These are phyloP conservation scores for Juncus inflexus DNA, from an alignment of 176 grass and related monocot genomes.

Conservation along the genomic window DNA sequence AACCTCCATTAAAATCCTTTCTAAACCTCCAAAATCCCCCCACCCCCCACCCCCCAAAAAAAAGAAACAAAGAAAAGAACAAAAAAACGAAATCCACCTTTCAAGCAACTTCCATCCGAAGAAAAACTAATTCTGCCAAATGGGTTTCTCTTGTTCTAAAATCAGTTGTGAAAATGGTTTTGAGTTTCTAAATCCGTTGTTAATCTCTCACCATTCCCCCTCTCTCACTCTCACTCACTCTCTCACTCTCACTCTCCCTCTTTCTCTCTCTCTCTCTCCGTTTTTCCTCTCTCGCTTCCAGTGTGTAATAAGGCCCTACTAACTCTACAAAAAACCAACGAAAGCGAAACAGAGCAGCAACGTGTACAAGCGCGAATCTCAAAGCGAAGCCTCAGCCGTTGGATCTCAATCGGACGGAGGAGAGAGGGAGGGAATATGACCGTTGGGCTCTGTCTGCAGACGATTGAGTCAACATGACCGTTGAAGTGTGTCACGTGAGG, in stretches of 20 bases:
- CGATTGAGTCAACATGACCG: conserved; percentile 64
- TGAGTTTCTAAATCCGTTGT: conserved; percentile 26
- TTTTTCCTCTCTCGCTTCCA: conserved; percentile 26
- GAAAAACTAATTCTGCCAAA: neutral
- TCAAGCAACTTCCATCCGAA: conserved; percentile 15
- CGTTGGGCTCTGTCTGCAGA: conserved; percentile 30
- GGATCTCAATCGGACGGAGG: conserved; percentile 41
- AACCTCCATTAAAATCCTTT: conserved; percentile 36
- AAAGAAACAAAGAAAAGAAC: neutral
- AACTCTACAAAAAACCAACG: conserved; percentile 36
- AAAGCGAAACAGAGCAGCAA: conserved; percentile 27
- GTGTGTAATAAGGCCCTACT: conserved; percentile 7
- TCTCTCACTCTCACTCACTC: conserved; percentile 27
- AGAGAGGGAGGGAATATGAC: conserved; percentile 42
- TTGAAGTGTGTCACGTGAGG: conserved; percentile 44
- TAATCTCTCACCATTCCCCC: conserved; percentile 39
- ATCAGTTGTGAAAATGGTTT: conserved; percentile 8
- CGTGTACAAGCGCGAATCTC: conserved; percentile 26
- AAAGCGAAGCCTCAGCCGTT: conserved; percentile 9
- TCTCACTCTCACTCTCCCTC: conserved; percentile 20
- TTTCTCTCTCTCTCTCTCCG: conserved; percentile 2
- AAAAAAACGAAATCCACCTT: neutral
- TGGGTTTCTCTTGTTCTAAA: conserved; percentile 25
- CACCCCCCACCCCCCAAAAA: conserved; percentile 5
- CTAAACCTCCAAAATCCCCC: conserved; percentile 11